Base-by-base conservation (phyloP, 164 flowering plant genomes). In the Cinnamomum chago region DNA sequence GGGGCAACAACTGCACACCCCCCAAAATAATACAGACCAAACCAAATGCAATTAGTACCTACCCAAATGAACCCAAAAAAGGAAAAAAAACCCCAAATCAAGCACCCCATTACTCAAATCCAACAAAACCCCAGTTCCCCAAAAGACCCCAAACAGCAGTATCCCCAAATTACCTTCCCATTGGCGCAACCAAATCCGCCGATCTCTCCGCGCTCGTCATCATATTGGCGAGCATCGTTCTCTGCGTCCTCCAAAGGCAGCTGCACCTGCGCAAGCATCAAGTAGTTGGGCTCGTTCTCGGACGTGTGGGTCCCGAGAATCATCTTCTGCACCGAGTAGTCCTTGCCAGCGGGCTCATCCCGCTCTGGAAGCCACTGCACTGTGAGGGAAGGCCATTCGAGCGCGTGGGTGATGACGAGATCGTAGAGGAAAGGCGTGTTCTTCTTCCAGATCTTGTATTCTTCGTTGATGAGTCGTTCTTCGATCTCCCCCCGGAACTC, bases 361-460 rank as follows among this genome's bases (percentile, higher is more conserved):
- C 97, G 79, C 65, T 90, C 95, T 2, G 97, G 98, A 2, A 95
- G 86, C 99, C 98, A 95, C 77, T 95, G 95, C 20, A 95, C 99
- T 20, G 98, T 93, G 70, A 93, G 89, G 0, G 99, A 95, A 3
- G 99, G 98, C 98, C 99, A 95, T 76, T 95, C 98, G 3, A 95
- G 88, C 62, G 99, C 98, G 68, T 93, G 99, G 2, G 99, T 93
- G 7, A 93, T 91, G 64, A 95, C 95, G 68, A 95, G 82, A 84
- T 95, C 99, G 85, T 95, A 95, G 5, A 95, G 78, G 62, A 92
- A 95, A 0, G 99, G 99, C 1, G 97, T 95, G 83, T 93, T 92
- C 87, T 93, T 93, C 84, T 95, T 95, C 99, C 98, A 95, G 55
- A 95, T 92, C 80, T 95, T 95, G 89, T 95, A 93, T 82, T 95